phyloP scores from a whole-genome alignment of 306 rosid species.

The Dicorynia guianensis region DNA sequence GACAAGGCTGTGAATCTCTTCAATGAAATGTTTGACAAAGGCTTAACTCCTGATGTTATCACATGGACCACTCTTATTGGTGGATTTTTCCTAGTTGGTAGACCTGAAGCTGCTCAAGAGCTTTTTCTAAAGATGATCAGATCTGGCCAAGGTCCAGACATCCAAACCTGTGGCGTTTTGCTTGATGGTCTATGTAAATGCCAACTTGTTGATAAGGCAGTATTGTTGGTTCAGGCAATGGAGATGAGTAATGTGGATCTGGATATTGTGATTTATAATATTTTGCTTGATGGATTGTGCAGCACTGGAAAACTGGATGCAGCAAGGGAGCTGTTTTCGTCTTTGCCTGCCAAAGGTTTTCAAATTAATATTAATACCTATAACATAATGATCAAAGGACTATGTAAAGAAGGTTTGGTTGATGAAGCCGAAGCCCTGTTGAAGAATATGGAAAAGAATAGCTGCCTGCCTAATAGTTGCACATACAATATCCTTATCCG shows the following conservation, averaged over 20 bases:
- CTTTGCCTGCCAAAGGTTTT: not conserved
- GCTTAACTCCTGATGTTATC: not conserved
- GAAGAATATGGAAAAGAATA: not conserved
- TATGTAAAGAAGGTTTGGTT: too few relatives aligned
- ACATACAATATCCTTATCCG: too few relatives aligned
- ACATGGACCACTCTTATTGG: too few relatives aligned
- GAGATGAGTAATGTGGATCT: not conserved
- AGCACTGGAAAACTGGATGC: not conserved
- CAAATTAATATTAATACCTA: too few relatives aligned
- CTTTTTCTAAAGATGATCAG: not conserved
- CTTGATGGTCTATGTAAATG: not conserved
- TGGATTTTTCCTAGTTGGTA: too few relatives aligned
- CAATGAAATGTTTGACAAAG: slow-evolving; percentile 2
- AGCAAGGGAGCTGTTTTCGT: not conserved
- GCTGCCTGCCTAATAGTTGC: too few relatives aligned
- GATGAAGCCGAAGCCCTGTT: not conserved
- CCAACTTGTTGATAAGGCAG: too few relatives aligned
- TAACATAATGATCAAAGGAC: too few relatives aligned
- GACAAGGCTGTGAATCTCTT: slow-evolving; percentile 12
- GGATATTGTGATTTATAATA: not conserved
- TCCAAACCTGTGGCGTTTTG: slow-evolving; percentile 2
- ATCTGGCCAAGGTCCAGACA: not conserved
- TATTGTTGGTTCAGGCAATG: too few relatives aligned
- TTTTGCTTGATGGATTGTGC: not conserved
- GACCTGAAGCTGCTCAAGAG: not conserved